A percentile compares a stretch with the other conserved stretches of the same genome.
These are phyloP conservation scores for Raffaelea arxii DNA, from an alignment of 2,329 filamentous ascomycete genomes.

Conservation along the genomic window DNA sequence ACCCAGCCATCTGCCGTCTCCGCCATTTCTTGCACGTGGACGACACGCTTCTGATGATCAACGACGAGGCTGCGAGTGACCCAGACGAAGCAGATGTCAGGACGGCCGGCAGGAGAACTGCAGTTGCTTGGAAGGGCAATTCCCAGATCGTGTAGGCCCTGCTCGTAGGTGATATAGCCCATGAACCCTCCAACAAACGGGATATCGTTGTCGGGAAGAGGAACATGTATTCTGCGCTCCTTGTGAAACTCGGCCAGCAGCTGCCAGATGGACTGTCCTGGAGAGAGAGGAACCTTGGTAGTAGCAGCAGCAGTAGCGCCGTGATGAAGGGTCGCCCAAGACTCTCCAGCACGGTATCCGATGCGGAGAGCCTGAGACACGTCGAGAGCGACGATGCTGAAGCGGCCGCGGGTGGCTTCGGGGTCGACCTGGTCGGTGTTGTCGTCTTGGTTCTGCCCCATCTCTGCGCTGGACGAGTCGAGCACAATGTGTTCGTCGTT, in stretches of 20 bases:
- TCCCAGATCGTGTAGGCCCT: conserved; percentile 55
- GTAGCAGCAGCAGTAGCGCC: too few species aligned
- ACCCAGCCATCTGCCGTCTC: conserved; percentile 31
- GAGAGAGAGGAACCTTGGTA: too few species aligned
- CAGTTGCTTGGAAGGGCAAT: conserved; percentile 26
- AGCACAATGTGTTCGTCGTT: conserved; percentile 41
- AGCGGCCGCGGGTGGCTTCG: conserved; percentile 42
- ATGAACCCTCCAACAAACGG: conserved; percentile 78
- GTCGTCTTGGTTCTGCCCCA: conserved; percentile 8
- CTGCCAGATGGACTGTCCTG: conserved; percentile 34
- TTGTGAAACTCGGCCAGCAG: conserved; percentile 37
- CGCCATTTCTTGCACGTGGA: conserved; percentile 61
- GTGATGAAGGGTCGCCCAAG: too few species aligned
- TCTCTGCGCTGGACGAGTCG: conserved; percentile 49
- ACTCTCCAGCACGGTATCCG: conserved; percentile 47
- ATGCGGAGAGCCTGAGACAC: conserved; percentile 45
- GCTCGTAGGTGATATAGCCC: conserved; percentile 78
- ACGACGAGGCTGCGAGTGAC: conserved; percentile 68
- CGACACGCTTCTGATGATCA: conserved; percentile 53
- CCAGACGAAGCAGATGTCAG: conserved; percentile 70
- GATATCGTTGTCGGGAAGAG: conserved; percentile 10
- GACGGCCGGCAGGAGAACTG: conserved; percentile 22
- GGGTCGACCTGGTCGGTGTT: neutral
- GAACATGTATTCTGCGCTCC: conserved; percentile 1
- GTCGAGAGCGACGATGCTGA: conserved; percentile 64